Conservation (phyloP, 1,284 basidiomycete genomes). For the Vanrija humicola region DNA sequence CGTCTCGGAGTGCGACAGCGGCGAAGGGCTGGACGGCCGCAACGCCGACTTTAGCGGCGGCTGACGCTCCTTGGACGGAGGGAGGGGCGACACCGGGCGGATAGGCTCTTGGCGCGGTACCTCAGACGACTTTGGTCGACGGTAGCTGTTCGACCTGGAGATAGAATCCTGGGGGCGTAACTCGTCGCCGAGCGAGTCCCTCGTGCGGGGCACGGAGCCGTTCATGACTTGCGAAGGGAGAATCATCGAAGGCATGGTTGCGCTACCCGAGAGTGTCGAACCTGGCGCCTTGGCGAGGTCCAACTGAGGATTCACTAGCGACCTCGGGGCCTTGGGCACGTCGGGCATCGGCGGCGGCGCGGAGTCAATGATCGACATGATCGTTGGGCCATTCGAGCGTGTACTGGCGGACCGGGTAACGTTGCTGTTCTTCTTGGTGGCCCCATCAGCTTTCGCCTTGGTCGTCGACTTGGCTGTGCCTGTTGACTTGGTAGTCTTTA, state of each 20-base stretch:
- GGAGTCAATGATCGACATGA: constrained; percentile 39
- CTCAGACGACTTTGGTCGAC: constrained; percentile 12
- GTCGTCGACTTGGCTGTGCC: background rate
- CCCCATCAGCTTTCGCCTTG: constrained; percentile 2
- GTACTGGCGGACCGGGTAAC: constrained; percentile 25
- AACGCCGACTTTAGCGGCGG: constrained; percentile 48
- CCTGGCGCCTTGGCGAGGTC: constrained; percentile 41
- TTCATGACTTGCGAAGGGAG: constrained; percentile 7
- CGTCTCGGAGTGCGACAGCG: constrained; percentile 1
- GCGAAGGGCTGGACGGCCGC: constrained; percentile 36
- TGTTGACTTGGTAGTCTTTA: constrained; percentile 1
- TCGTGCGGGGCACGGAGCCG: background rate
- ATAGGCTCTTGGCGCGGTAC: background rate
- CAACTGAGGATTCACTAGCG: constrained; percentile 40
- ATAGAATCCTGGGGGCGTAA: constrained; percentile 22
- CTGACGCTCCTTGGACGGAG: constrained; percentile 35
- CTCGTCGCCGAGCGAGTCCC: constrained; percentile 6
- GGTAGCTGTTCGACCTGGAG: constrained; percentile 21
- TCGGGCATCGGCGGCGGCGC: constrained; percentile 41
- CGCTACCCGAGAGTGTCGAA: constrained; percentile 23
- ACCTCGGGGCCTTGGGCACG: constrained; percentile 46
- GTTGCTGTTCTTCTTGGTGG: constrained; percentile 28
- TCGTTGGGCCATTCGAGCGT: constrained; percentile 23
- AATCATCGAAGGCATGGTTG: constrained; percentile 1
- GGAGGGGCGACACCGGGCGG: constrained; percentile 29